These are phyloP conservation scores for Plasmodium cynomolgi DNA, from an alignment of 169 alveolate genomes.

Conservation along the genomic window DNA sequence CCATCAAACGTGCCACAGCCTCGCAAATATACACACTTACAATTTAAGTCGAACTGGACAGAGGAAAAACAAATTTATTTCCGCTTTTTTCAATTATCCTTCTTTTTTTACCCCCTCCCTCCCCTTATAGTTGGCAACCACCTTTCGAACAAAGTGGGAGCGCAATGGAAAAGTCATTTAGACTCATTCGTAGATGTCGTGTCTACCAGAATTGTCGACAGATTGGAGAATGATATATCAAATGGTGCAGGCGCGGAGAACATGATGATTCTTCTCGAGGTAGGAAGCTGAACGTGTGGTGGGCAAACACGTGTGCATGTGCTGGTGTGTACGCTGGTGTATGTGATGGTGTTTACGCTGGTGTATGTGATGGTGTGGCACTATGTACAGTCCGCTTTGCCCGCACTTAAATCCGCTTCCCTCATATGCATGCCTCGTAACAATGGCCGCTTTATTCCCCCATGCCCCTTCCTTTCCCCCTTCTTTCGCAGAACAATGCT, in stretches of 20 bases:
- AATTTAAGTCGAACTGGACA: background rate
- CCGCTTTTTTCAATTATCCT: background rate
- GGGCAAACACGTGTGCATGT: background rate
- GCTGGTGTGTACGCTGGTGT: background rate
- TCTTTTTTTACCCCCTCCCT: background rate
- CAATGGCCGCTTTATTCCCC: background rate
- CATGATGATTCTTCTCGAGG: conserved; percentile 49
- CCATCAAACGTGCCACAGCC: background rate
- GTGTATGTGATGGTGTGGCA: background rate
- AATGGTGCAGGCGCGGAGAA: conserved; percentile 11
- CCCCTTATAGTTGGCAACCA: conserved; percentile 46
- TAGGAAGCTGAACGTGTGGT: background rate
- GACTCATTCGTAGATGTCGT: conserved; percentile 64
- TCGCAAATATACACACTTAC: background rate
- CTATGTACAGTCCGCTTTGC: background rate
- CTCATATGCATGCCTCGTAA: background rate
- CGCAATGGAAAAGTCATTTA: conserved; percentile 47
- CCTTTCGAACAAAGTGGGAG: conserved; percentile 29
- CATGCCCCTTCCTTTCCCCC: background rate
- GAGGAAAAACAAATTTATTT: background rate
- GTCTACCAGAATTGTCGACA: conserved; percentile 65
- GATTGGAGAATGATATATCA: conserved; percentile 38
- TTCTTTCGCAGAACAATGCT: conserved; percentile 44
- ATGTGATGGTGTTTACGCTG: background rate
- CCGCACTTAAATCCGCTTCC: background rate